Evolutionary conservation across 495 filamentous ascomycete genomes (phyloP), one percentile per base, ranked within the genome.

Genomic region (Aspergillus bridgeri): DNA sequence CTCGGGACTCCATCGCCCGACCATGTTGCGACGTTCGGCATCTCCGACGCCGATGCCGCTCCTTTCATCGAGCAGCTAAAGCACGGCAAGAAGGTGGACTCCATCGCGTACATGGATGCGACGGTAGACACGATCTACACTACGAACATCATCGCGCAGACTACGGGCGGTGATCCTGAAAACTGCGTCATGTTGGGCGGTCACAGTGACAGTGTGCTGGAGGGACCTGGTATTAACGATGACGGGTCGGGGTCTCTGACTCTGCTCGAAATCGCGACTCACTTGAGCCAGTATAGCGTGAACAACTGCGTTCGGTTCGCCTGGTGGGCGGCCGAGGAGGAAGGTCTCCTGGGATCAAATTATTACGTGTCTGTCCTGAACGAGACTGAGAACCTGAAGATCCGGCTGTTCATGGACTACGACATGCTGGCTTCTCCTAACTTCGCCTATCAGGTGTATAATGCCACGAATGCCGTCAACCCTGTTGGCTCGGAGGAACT

Each of bases 361-460:
- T 72, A 79, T 65, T 89, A 86, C 64, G 76, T 88, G 46, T 70
- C 76, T 29, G 63, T 66, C 22, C 74, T 80, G 51, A 64, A 74
- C n/a, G 51, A 71, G 5, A 76, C 75, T 44, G 82, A 82, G 55
- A 71, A 81, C 21, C 67, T 69, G 46, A 82, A 83, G 67, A 80
- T 89, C 56, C 72, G 81, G 1, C 78, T 86, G 9, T 88, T 88
- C 66, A 83, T 89, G 67, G 87, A 90, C 71, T 88, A 87, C 61
- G 87, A 90, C 70, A 90, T 89, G 87, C 83, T 89, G 51, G 87
- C 82, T 19, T 81, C 76, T 23, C 87, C 87, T 42, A 89, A 89
- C 73, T 89, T 80, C 63, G 73, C 81, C 19, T 80, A 83, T 62
- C 81, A 78, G 59, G 79, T 88, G 67, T 89, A 87, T 68, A 87